These are phyloP conservation scores for Erodium maritimum DNA, from an alignment of 345 rosid species.

Conservation along the genomic window DNA sequence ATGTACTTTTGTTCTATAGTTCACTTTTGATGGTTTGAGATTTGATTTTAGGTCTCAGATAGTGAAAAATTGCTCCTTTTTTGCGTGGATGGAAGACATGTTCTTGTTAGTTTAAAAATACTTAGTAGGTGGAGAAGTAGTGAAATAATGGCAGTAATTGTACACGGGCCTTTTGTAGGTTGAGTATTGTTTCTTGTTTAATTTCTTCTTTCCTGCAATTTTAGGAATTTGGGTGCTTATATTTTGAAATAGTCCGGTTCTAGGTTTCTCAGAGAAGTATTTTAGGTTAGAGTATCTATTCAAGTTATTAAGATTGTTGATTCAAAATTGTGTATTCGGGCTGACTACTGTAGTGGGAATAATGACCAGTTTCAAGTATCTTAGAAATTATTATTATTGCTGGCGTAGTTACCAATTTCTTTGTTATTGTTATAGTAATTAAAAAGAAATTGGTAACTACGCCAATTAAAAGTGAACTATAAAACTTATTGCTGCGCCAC, in stretches of 20 bases:
- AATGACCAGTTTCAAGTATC: background rate
- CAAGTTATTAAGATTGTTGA: background rate
- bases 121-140: background rate
- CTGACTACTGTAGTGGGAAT: background rate
- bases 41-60: background rate
- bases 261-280: background rate
- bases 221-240: background rate
- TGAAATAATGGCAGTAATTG: background rate
- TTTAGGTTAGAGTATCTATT: background rate
- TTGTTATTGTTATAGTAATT: background rate
- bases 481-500: no score
- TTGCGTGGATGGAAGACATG: background rate
- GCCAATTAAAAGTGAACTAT: no score
- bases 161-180: background rate
- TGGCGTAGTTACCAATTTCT: background rate
- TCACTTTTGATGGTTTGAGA: slow-evolving; percentile 1
- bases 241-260: background rate
- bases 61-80: background rate
- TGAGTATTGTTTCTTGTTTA: no score
- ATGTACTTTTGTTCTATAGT: slow-evolving; percentile 5
- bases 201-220: background rate
- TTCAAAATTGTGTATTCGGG: background rate
- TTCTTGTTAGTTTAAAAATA: background rate
- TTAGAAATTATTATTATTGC: background rate
- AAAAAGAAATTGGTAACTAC: no score